These are phyloP conservation scores for Fusarium torulosum DNA, from an alignment of 2,329 filamentous ascomycete species.

Conservation along the genomic window DNA sequence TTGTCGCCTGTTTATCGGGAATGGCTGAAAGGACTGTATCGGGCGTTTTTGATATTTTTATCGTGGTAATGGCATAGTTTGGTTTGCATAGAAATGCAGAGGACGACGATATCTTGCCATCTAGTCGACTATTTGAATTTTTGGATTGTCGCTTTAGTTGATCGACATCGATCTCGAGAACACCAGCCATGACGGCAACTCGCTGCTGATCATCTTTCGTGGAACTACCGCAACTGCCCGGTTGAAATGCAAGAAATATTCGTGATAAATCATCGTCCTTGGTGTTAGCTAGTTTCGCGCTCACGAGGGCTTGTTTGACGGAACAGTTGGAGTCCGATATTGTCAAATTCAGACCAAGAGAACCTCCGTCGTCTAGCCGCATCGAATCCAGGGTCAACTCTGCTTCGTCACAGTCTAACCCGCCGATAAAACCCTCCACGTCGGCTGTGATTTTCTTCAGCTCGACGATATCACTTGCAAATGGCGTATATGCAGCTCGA, in stretches of 20 bases:
- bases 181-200: constrained; percentile 41
- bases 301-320: constrained; percentile 37
- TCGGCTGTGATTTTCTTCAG: constrained; percentile 46
- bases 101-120: constrained; percentile 31
- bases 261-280: constrained; percentile 28
- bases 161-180: constrained; percentile 33
- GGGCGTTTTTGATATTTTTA: constrained; percentile 37
- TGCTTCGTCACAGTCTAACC: constrained; percentile 51
- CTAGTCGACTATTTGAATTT: constrained; percentile 16
- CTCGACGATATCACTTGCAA: constrained; percentile 46
- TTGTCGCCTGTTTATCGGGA: constrained; percentile 13
- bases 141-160: constrained; percentile 34
- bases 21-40: constrained; percentile 29
- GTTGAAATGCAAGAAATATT: constrained; percentile 36
- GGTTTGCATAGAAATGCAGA: constrained; percentile 41
- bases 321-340: constrained; percentile 42
- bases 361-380: constrained; percentile 27
- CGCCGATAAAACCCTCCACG: constrained; percentile 53
- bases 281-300: constrained; percentile 30
- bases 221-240: constrained; percentile 38
- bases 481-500: constrained; percentile 54
- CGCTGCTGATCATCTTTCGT: constrained; percentile 35
- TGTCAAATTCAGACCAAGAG: constrained; percentile 49
- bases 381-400: constrained; percentile 44
- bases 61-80: constrained; percentile 36